Conservation (phyloP, 1,284 basidiomycete species). For the Ceratorhiza oryzae-sativae region DNA sequence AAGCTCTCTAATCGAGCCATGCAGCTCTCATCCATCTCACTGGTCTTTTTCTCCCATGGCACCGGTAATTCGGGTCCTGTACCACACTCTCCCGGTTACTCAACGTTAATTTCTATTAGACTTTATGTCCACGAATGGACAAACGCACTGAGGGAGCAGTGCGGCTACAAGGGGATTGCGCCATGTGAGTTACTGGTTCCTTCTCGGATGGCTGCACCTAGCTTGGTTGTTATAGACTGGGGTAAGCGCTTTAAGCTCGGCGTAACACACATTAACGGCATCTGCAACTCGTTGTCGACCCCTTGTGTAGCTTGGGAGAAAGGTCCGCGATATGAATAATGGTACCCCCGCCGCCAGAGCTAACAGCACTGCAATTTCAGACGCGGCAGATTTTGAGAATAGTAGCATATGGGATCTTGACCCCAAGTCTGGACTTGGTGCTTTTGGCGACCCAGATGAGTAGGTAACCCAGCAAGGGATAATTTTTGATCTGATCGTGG, state of each 20-base stretch:
- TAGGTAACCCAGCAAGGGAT: not conserved
- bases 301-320: constrained; percentile 9
- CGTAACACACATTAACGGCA: not conserved
- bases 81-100: not conserved
- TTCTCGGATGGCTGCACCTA: not conserved
- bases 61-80: not conserved
- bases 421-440: constrained; percentile 4
- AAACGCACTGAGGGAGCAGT: constrained; percentile 2
- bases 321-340: not conserved
- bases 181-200: not conserved
- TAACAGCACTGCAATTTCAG: not conserved
- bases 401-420: constrained; percentile 16
- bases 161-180: constrained; percentile 11
- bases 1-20: not conserved
- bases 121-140: constrained; percentile 28
- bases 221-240: not conserved
- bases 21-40: constrained; percentile 22
- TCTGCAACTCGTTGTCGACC: not conserved
- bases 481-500: not conserved
- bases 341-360: not conserved
- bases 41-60: constrained; percentile 24
- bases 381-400: not conserved
- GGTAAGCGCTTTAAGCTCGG: not conserved
- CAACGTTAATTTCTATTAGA: not conserved
- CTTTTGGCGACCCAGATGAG: constrained; percentile 11